Conservation (phyloP, 2,329 filamentous ascomycete genomes). For the Lomentospora prolificans region DNA sequence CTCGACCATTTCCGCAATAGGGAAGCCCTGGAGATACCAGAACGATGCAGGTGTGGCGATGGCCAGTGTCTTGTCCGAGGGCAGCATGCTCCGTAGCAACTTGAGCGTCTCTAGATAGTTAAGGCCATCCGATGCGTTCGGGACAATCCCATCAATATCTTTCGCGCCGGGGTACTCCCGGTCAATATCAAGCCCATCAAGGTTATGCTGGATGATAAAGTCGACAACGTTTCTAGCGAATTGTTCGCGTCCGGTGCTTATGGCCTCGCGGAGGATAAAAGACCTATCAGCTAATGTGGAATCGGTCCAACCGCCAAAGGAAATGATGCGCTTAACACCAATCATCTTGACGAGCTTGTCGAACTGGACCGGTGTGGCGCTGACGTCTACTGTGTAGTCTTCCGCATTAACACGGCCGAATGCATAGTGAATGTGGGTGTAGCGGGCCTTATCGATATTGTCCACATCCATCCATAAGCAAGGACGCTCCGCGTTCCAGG, state of each 20-base stretch:
- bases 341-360: constrained; percentile 19
- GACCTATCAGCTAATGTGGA: constrained; percentile 18
- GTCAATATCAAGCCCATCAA: constrained; percentile 35
- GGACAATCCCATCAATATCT: constrained; percentile 16
- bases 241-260: constrained; percentile 24
- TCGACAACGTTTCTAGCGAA: constrained; percentile 27
- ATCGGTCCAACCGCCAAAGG: constrained; percentile 25
- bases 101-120: constrained; percentile 18
- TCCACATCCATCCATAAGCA: constrained; percentile 23
- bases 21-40: constrained; percentile 16
- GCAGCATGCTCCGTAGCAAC: constrained; percentile 9
- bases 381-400: constrained; percentile 13
- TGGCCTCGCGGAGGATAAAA: constrained; percentile 20
- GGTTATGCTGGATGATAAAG: constrained; percentile 27
- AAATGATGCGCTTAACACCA: constrained; percentile 22
- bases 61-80: constrained; percentile 11
- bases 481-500: constrained; percentile 18
- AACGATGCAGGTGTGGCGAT: constrained; percentile 15
- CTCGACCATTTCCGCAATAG: constrained; percentile 13
- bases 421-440: constrained; percentile 24
- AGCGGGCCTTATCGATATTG: constrained; percentile 13
- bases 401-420: constrained; percentile 17
- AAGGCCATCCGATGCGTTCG: constrained; percentile 14
- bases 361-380: constrained; percentile 18
- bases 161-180: constrained; percentile 33